phyloP scores from a whole-genome alignment of 2,329 filamentous ascomycete genomes.

The Penicillium aurantiogriseum region DNA sequence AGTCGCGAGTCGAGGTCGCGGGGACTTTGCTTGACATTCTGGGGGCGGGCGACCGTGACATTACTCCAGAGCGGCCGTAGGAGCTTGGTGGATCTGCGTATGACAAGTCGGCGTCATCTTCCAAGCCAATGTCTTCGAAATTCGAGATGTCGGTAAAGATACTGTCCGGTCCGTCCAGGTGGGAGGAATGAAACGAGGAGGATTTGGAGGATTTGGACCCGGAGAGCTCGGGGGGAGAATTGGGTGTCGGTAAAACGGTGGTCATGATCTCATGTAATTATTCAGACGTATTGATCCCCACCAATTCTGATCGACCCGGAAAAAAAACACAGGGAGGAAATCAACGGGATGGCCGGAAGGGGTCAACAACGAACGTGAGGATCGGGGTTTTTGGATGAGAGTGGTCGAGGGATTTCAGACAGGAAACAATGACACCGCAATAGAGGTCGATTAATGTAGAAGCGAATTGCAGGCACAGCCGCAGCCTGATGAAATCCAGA shows the following conservation, averaged over 20 bases:
- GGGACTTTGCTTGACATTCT: slow-evolving; percentile 30
- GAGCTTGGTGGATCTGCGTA: slow-evolving; percentile 30
- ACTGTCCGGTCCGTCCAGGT: slow-evolving; percentile 65
- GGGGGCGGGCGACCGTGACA: slow-evolving; percentile 28
- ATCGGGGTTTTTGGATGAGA: slow-evolving; percentile 1
- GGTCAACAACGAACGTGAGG: slow-evolving; percentile 20
- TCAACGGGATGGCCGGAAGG: slow-evolving; percentile 17
- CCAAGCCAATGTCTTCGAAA: slow-evolving; percentile 91
- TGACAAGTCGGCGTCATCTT: slow-evolving; percentile 59
- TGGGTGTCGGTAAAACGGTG: slow-evolving; percentile 52
- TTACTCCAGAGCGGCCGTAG: slow-evolving; percentile 28
- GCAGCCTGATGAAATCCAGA: slow-evolving; percentile 25
- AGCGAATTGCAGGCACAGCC: slow-evolving; percentile 27
- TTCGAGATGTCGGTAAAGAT: slow-evolving; percentile 71
- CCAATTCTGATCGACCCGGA: slow-evolving; percentile 8
- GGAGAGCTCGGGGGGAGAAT: slow-evolving; percentile 75
- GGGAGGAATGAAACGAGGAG: slow-evolving; percentile 79
- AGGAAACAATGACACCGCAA: slow-evolving; percentile 9
- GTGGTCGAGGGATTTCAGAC: neutral
- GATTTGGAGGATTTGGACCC: slow-evolving; percentile 87
- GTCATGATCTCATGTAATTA: slow-evolving; percentile 43
- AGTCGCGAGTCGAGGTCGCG: slow-evolving; percentile 33
- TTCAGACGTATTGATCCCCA: slow-evolving; percentile 14
- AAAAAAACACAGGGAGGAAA: slow-evolving; percentile 5
- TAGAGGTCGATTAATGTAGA: slow-evolving; percentile 20